A percentile compares a stretch with the other conserved stretches of the same genome.
These are phyloP conservation scores for Pythium biforme DNA, from an alignment of 352 stramenopile species.

Conservation along the genomic window DNA sequence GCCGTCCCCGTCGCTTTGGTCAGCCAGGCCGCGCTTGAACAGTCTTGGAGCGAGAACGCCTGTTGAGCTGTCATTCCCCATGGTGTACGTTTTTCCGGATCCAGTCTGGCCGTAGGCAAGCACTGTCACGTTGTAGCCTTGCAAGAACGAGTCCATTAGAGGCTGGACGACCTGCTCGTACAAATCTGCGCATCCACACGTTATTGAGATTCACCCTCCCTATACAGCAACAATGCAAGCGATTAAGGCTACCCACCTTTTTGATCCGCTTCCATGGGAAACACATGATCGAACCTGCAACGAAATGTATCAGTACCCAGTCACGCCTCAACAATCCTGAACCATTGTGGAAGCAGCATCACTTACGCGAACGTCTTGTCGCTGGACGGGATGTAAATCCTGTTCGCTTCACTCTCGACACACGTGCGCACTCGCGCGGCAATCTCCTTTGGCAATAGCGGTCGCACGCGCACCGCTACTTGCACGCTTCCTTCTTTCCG, in stretches of 20 bases:
- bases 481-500: slow-evolving; percentile 69
- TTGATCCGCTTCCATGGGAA: slow-evolving; percentile 54
- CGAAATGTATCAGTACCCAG: not conserved
- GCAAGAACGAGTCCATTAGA: slow-evolving; percentile 80
- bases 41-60: slow-evolving; percentile 38
- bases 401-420: slow-evolving; percentile 38
- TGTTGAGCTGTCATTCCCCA: slow-evolving; percentile 64
- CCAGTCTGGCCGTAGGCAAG: slow-evolving; percentile 87
- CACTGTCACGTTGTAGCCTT: slow-evolving; percentile 89
- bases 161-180: slow-evolving; percentile 74
- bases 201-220: not conserved
- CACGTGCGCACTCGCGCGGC: slow-evolving; percentile 43
- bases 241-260: slow-evolving; percentile 26
- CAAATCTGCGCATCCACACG: slow-evolving; percentile 35
- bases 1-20: slow-evolving; percentile 1
- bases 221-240: not conserved
- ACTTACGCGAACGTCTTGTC: slow-evolving; percentile 71
- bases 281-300: slow-evolving; percentile 79
- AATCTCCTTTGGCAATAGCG: slow-evolving; percentile 76
- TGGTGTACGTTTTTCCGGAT: slow-evolving; percentile 84
- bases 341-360: not conserved
- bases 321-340: not conserved
- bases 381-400: slow-evolving; percentile 37
- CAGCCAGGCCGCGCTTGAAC: slow-evolving; percentile 25
- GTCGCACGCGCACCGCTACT: slow-evolving; percentile 78